Evolutionary conservation across 768 basidiomycete species (phyloP), one percentile per base, ranked within the genome.

Genomic region (Pleurotus tuoliensis): DNA sequence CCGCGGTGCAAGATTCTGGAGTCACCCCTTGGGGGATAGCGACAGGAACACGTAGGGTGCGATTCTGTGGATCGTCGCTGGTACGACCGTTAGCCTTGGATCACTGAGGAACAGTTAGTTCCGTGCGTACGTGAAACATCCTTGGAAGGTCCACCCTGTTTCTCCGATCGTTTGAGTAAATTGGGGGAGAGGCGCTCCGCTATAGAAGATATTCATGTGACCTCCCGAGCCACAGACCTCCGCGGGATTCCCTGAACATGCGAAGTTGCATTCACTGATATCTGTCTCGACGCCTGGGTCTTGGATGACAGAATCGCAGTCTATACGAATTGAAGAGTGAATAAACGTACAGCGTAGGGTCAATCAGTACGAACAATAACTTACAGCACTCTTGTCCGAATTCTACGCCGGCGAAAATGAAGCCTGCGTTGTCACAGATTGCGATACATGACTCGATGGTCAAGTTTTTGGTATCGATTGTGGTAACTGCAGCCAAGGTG

Each of bases 381-480:
- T 59, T 65, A 77, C 76, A 76, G 66, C 76, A 77, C 69, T 77
- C 76, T 67, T 72, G 79, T 18, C 76, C 79, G 59, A 82, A 88
- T 69, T 88, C 87, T 2, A 84, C 75, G 5, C 88, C 88, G 11
- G 86, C 83, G 57, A 79, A 84, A 56, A 81, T 71, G 63, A 72
- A 86, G 40, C 61, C 66, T 5, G 58, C 66, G 7, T 64, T 61
- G 47, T 57, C 47, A 51, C 76, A 78, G 58, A 76, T 73, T 9
- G 58, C 64, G 41, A 77, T 72, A 55, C 76, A 78, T 0, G 61
- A 65, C 52, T 78, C 84, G 49, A 78, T 69, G 1, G 75, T 88
- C 84, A 89, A 82, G 25, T 64, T 67, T 4, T 63, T 68, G 11
- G 75, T 68, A 61, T 76, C 73, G n/a, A 73, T 67, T 16, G 64